Evolutionary conservation across 73 alveolate genomes (phyloP).

Genomic region (Paramecium biaurelia): DNA sequence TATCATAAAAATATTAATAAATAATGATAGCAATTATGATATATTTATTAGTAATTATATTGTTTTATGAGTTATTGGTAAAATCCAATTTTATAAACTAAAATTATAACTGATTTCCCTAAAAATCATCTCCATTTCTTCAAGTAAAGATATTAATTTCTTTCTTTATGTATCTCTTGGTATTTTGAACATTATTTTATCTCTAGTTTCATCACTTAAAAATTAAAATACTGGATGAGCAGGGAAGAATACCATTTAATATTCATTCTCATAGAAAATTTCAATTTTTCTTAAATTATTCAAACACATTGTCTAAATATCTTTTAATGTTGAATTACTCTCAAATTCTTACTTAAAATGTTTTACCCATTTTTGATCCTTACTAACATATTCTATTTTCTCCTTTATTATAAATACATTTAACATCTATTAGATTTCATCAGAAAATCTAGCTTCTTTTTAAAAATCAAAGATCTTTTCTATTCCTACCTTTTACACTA

Average conservation of each 20-base stretch:
- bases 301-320: not conserved
- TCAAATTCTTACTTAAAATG: slow-evolving; percentile 29
- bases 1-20: not conserved
- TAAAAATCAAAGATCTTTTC: not conserved
- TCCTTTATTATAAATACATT: slow-evolving; percentile 3
- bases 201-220: slow-evolving; percentile 43
- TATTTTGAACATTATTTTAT: slow-evolving; percentile 11
- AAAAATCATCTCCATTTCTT: not conserved
- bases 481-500: not conserved
- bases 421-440: slow-evolving; percentile 8
- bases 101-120: slow-evolving; percentile 23
- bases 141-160: not conserved
- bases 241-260: slow-evolving; percentile 39
- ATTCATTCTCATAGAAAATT: slow-evolving; percentile 30
- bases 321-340: not conserved
- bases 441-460: not conserved
- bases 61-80: slow-evolving; percentile 31
- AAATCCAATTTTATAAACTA: not conserved
- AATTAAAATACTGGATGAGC: slow-evolving; percentile 45
- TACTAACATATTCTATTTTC: not conserved
- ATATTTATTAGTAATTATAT: not conserved
- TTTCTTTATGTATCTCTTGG: slow-evolving; percentile 45
- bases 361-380: not conserved
- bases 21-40: not conserved
- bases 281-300: not conserved